Base-by-base conservation (phyloP, 1,284 basidiomycete species). In the Ganoderma lingzhi region DNA sequence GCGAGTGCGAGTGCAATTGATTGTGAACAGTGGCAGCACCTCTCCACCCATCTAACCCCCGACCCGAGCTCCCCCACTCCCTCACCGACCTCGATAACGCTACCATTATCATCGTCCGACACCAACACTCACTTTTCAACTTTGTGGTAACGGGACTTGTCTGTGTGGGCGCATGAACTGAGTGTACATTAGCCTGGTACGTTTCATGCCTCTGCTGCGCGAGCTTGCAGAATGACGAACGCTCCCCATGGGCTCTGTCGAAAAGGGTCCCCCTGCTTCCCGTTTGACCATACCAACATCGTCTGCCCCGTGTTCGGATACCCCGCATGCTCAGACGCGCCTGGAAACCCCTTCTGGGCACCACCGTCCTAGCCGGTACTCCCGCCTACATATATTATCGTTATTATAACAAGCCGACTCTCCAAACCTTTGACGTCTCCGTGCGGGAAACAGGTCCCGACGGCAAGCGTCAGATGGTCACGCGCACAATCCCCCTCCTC, bases 331-430 rank as follows among this genome's bases (percentile, higher is more conserved):
- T 91, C 68, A 84, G 84, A 74, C 86, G 85, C 73, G 85, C 84
- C 64, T 93, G 90, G 92, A 93, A 88, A 77, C 91, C 88, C 15
- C 73, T 87, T 68, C 79, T 85, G 63, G 87, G 85, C 48, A 78
- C 84, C 15, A 80, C 84, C 42, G 82, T 85, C 37, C 80, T 83
- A 59, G 80, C 87, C 71, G 87, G 85, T 69, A 79, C 82, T 53
- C 84, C 88, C 35, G 82, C 83, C 14, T 90, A 89, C 77, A 73
- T 84, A 66, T 86, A 84, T 77, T 87, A 83, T 74, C 78, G 78
- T 71, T 81, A 79, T 68, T 73, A 85, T 76, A 65, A 68, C 32
- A 80, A 79, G 58, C 71, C 73, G 19, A 74, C 72, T 48, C 60
- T 66, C 28, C 74, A 80, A 59, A 87, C 87, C 3, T 92, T 93